Conservation (phyloP, 352 stramenopile species). For the Globisporangium nodosum region DNA sequence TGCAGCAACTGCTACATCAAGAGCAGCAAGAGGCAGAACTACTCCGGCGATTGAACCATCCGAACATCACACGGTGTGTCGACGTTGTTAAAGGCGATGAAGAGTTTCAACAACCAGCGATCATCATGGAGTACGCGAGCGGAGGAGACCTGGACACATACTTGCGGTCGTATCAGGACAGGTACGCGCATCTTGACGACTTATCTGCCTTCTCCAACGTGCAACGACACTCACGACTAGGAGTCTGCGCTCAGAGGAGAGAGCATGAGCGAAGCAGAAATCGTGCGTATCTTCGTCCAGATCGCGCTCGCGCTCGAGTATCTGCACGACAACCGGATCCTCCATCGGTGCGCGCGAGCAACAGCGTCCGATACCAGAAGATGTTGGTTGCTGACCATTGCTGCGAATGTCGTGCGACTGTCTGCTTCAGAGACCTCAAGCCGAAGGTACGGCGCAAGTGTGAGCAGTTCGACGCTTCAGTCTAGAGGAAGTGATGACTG, state of each 20-base stretch:
- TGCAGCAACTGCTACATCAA: conserved; percentile 5
- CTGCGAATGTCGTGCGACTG: background rate
- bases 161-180: conserved; percentile 16
- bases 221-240: background rate
- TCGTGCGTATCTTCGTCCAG: conserved; percentile 73
- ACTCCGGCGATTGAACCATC: conserved; percentile 38
- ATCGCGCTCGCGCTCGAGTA: conserved; percentile 51
- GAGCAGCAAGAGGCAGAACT: conserved; percentile 42
- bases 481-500: too few relatives aligned
- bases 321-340: conserved; percentile 46
- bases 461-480: background rate
- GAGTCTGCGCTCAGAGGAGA: conserved; percentile 1
- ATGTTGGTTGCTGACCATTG: too few relatives aligned
- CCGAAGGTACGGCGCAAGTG: conserved; percentile 22
- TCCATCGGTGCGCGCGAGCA: conserved; percentile 40
- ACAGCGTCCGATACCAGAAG: background rate
- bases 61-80: conserved; percentile 64
- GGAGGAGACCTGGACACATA: conserved; percentile 54
- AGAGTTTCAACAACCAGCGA: conserved; percentile 19
- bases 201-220: conserved; percentile 1
- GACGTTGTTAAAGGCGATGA: conserved; percentile 24
- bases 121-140: conserved; percentile 76
- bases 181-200: background rate
- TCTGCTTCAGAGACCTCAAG: conserved; percentile 44
- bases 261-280: conserved; percentile 29